Base-by-base conservation (phyloP, 2,329 filamentous ascomycete species). In the Paramyrothecium roridum region DNA sequence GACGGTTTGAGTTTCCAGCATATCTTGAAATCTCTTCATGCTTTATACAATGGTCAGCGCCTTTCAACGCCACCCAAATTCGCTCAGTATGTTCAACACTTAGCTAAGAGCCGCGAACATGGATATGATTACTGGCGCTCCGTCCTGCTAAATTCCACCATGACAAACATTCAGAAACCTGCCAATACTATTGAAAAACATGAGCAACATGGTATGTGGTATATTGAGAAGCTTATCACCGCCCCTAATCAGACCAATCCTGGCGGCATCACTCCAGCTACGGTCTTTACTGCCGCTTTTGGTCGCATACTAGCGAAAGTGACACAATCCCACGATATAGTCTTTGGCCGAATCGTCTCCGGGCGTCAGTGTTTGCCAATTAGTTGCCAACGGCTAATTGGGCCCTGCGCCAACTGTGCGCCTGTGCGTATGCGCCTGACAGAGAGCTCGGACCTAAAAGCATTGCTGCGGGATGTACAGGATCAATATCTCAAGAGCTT, bases 1-100 rank as follows among this genome's bases (percentile, higher is more conserved):
- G 63, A 65, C 20, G 63, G 63, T 17, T 8, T 62, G 40, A 64
- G 61, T 16, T 17, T 65, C 2, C 57, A 60, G 23, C 34, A 56
- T 26, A 53, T 65, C n/a, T 33, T 61, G n/a, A 52, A 55, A 19
- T 53, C 46, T 4, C 56, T 65, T 20, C 59, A 61, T 16, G 30
- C 50, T 1, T 48, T 63, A 0, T 65, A 60, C 40, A 56, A 49
- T 17, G 57, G 56, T 2, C 56, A 50, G 16, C 20, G n/a, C 2
- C 53, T 62, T 48, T 34, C 48, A 4, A 19, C 57, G 17, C 52
- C 54, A 8, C 50, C 59, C 2, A 56, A 55, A n/a, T 65, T 64
- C 34, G 30, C 49, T n/a, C 49, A 51, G 3, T 64, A 61, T 12
- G 54, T 65, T 48, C 54, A 57, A 7, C 48, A 62, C 21, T 57